phyloP scores from a whole-genome alignment of 148 eudicot species.

The Rhododendron ovatum region DNA sequence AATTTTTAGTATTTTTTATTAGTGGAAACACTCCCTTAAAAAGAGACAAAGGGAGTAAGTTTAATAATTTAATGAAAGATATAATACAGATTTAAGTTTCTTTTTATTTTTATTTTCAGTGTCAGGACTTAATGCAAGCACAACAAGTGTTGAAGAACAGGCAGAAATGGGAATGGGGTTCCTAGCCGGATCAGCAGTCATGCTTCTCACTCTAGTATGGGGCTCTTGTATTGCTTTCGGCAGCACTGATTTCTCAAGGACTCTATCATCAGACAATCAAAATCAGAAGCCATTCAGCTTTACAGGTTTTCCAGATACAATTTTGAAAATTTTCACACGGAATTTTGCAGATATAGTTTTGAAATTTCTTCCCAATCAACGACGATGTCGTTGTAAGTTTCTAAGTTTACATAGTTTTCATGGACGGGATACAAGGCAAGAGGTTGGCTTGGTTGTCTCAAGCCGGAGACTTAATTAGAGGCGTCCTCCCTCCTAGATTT shows the following conservation, averaged over 20 bases:
- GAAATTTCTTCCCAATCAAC: too few relatives aligned
- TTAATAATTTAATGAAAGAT: background rate
- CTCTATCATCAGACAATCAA: background rate
- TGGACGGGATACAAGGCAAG: background rate
- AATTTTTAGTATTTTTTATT: too few relatives aligned
- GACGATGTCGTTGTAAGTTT: too few relatives aligned
- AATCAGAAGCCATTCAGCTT: background rate
- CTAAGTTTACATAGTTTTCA: background rate
- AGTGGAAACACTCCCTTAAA: too few relatives aligned
- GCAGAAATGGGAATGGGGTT: slow-evolving; percentile 28
- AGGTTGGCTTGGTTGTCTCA: background rate
- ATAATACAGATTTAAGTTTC: background rate
- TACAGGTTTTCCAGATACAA: background rate
- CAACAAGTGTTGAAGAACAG: slow-evolving; percentile 14
- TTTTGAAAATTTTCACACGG: too few relatives aligned
- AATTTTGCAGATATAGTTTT: too few relatives aligned
- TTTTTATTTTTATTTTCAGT: slow-evolving; percentile 1
- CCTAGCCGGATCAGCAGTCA: slow-evolving; percentile 32
- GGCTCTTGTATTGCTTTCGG: slow-evolving; percentile 25
- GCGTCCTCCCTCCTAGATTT: background rate
- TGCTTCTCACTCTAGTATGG: slow-evolving; percentile 39
- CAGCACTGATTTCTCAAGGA: slow-evolving; percentile 22
- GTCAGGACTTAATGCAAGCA: slow-evolving; percentile 19
- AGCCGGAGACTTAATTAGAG: background rate
- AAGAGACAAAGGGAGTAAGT: too few relatives aligned